These are phyloP conservation scores for Phoma sp. DNA, from an alignment of 2,329 filamentous ascomycete genomes.

Conservation along the genomic window DNA sequence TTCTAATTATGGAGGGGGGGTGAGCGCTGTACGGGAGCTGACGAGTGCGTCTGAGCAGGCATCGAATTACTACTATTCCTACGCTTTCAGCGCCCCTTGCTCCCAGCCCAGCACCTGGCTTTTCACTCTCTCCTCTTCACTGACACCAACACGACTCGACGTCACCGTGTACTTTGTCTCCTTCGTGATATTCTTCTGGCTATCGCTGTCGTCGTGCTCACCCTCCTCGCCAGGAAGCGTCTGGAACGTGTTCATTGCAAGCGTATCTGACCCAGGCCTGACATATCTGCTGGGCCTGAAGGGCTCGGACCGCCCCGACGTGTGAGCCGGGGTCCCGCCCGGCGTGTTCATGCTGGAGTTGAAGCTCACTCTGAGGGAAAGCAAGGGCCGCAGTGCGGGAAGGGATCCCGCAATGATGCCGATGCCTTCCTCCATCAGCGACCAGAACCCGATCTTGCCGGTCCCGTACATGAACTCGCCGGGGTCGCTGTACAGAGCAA, in stretches of 20 bases:
- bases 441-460: slow-evolving; percentile 54
- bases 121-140: neutral
- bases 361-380: slow-evolving; percentile 30
- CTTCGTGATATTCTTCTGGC: slow-evolving; percentile 50
- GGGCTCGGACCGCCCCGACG: slow-evolving; percentile 23
- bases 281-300: slow-evolving; percentile 1
- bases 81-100: neutral
- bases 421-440: slow-evolving; percentile 54
- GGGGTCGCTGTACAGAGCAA: slow-evolving; percentile 49
- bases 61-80: too few species aligned
- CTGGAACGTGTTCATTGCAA: slow-evolving; percentile 26
- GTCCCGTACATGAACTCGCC: slow-evolving; percentile 51
- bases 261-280: slow-evolving; percentile 6
- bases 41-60: too few species aligned
- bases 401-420: slow-evolving; percentile 55
- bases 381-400: slow-evolving; percentile 53
- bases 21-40: too few species aligned
- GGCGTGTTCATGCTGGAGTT: slow-evolving; percentile 21
- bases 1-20: neutral
- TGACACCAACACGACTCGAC: neutral
- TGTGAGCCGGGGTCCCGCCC: slow-evolving; percentile 24
- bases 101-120: slow-evolving; percentile 10
- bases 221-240: slow-evolving; percentile 20
- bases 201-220: slow-evolving; percentile 26
- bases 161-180: slow-evolving; percentile 37